These are phyloP conservation scores for Kluyveromyces lactis DNA, from an alignment of 805 yeast genomes.

Conservation along the genomic window DNA sequence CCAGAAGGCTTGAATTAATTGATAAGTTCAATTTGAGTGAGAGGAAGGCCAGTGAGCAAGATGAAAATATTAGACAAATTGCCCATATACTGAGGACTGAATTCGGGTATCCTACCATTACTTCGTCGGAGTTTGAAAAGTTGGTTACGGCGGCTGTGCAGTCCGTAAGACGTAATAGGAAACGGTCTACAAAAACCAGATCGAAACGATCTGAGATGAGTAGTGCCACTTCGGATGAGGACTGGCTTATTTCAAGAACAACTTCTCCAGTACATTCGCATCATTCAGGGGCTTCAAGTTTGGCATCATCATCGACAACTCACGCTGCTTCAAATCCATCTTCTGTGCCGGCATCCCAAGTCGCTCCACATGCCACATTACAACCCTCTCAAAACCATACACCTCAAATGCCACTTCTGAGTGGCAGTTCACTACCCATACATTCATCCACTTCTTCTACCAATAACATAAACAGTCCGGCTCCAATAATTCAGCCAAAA, in stretches of 20 bases:
- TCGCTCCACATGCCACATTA: background rate
- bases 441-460: background rate
- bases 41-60: conserved; percentile 90
- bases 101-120: conserved; percentile 55
- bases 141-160: conserved; percentile 91
- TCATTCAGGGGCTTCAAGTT: background rate
- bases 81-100: conserved; percentile 72
- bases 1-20: conserved; percentile 79
- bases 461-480: background rate
- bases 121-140: conserved; percentile 71
- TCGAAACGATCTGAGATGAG: conserved; percentile 2
- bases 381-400: background rate
- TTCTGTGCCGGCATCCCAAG: background rate
- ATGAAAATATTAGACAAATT: conserved; percentile 66
- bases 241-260: background rate
- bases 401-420: background rate
- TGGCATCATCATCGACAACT: background rate
- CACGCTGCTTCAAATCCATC: background rate
- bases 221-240: conserved; percentile 2
- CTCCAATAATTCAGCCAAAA: conserved; percentile 7
- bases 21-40: conserved; percentile 54
- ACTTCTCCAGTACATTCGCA: background rate
- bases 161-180: conserved; percentile 82
- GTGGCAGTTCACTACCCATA: background rate
- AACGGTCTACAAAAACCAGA: conserved; percentile 42